Percentiles rank a stretch among this genome's conserved stretches.
These are phyloP conservation scores for Epichloe typhina DNA, from an alignment of 2,329 filamentous ascomycete genomes.

Conservation along the genomic window DNA sequence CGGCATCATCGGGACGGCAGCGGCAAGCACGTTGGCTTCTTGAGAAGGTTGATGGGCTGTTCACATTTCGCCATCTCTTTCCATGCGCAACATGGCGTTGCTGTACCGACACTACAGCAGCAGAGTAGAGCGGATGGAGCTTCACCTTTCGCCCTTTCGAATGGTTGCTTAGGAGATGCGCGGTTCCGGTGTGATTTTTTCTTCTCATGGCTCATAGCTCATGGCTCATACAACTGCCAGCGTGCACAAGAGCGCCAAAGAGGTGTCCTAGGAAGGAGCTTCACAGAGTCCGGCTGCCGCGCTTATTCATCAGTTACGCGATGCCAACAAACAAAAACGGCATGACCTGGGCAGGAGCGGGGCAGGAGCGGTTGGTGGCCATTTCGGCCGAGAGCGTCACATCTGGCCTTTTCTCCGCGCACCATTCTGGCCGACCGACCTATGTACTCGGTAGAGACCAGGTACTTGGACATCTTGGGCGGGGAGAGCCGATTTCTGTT, in stretches of 20 bases:
- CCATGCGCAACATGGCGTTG: background rate
- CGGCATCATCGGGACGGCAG: conserved; percentile 1
- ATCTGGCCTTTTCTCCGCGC: background rate
- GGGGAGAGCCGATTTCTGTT: no score
- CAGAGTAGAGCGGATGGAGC: background rate
- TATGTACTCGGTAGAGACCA: background rate
- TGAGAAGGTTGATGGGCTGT: background rate
- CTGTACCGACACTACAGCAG: background rate
- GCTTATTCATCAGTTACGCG: background rate
- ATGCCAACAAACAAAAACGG: background rate
- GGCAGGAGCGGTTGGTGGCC: background rate
- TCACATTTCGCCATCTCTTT: background rate
- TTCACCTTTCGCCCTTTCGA: background rate
- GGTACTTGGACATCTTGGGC: no score
- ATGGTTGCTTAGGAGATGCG: background rate
- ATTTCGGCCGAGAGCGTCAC: background rate
- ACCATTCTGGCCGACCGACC: no score
- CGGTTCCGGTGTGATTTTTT: background rate
- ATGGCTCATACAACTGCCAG: background rate
- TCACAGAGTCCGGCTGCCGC: background rate
- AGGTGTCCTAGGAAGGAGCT: background rate
- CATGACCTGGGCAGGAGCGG: background rate
- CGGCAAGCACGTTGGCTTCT: background rate
- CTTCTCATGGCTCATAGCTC: background rate
- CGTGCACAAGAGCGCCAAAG: background rate